Evolutionary conservation across 2,329 filamentous ascomycete species (phyloP).

Genomic region (Teratosphaeria zuluensis): DNA sequence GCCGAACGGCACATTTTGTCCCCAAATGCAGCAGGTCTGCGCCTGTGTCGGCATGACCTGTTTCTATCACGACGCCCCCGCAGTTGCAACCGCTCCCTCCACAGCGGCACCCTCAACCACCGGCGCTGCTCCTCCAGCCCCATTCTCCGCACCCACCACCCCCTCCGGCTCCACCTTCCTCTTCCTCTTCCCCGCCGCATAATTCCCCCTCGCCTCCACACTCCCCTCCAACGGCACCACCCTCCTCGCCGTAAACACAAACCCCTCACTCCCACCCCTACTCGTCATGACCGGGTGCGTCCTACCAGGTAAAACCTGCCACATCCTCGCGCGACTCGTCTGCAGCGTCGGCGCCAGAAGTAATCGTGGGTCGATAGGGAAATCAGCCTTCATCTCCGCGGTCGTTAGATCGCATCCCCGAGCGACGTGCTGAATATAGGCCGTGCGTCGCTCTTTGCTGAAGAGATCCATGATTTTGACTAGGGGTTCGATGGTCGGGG

Average conservation of each 20-base stretch:
- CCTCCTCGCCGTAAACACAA: conserved; percentile 72
- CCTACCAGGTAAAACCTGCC: conserved; percentile 84
- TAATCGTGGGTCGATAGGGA: conserved; percentile 77
- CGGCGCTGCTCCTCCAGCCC: no score
- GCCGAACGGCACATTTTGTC: no score
- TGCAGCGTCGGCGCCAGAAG: conserved; percentile 73
- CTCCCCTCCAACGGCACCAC: conserved; percentile 70
- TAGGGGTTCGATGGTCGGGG: conserved; percentile 68
- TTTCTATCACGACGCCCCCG: no score
- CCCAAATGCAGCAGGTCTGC: no score
- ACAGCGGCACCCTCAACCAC: no score
- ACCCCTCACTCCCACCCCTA: conserved; percentile 79
- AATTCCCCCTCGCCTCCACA: conserved; percentile 74
- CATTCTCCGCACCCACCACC: not conserved
- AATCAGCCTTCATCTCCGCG: conserved; percentile 49
- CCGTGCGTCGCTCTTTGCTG: conserved; percentile 66
- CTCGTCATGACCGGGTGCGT: conserved; percentile 94
- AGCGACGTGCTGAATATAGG: conserved; percentile 49
- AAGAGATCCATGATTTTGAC: conserved; percentile 73
- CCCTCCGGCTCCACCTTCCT: not conserved
- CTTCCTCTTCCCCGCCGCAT: conserved; percentile 52
- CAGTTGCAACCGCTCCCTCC: no score
- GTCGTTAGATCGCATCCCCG: conserved; percentile 7
- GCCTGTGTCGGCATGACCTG: no score
- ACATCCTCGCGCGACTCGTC: conserved; percentile 65